A percentile compares a stretch with the other conserved stretches of the same genome.
Conservation (phyloP, 306 rosid species). For the Cicer bijugum region DNA sequence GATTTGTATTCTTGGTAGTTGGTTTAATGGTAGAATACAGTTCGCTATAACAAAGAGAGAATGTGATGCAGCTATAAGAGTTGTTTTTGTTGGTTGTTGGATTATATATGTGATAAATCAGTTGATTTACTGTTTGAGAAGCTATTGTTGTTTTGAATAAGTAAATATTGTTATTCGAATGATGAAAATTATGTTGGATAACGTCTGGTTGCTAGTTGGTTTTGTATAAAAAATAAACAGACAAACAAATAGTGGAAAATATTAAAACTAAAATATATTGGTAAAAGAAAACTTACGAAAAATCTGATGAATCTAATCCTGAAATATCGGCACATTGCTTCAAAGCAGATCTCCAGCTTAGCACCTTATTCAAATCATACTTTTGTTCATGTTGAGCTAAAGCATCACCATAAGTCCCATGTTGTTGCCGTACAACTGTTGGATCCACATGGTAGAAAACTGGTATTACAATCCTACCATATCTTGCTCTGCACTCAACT, state of each 20-base stretch:
- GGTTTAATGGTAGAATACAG: no score
- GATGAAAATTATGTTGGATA: no score
- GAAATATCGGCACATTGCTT: constrained; percentile 11
- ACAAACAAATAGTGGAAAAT: not conserved
- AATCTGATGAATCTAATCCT: constrained; percentile 35
- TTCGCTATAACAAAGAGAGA: no score
- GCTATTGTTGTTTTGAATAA: no score
- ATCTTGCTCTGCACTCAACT: constrained; percentile 1
- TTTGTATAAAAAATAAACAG: no score
- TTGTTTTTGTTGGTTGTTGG: no score
- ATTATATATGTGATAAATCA: no score
- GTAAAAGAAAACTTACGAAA: constrained; percentile 14
- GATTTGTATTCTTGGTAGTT: no score
- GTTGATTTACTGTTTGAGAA: no score
- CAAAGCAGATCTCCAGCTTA: constrained; percentile 40
- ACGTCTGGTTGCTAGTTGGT: no score
- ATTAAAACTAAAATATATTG: not conserved
- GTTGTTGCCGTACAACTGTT: constrained; percentile 31
- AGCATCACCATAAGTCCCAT: constrained; percentile 22
- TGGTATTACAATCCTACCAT: constrained; percentile 16
- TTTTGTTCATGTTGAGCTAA: constrained; percentile 27
- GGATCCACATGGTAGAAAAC: constrained; percentile 39
- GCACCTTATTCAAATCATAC: not conserved
- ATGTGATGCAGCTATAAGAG: no score
- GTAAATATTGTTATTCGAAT: no score